Base-by-base conservation (phyloP, 2,329 filamentous ascomycete genomes). In the Colletotrichum cereale region DNA sequence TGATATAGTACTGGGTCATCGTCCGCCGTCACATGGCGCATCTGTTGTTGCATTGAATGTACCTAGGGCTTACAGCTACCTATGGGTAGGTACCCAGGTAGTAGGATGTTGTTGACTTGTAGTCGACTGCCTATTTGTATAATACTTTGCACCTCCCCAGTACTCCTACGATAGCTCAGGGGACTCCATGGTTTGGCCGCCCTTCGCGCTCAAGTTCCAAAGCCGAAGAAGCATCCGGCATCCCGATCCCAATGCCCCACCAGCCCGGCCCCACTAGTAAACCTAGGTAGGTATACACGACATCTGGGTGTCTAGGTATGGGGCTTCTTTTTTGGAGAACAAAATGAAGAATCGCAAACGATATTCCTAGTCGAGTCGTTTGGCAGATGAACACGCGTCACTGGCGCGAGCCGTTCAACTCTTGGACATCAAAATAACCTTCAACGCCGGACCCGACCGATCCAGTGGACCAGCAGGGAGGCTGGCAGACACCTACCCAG, bases 161-260 rank as follows among this genome's bases (percentile, higher is more conserved):
- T 40, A 12, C 38, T 16, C 38, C 5, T 36, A 4, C 31, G 21
- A 38, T 36, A 29, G 12, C 6, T 18, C n/a, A 12, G 18, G 31
- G 14, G 31, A 14, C 53, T 34, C 18, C 34, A 42, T 5, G 18
- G 42, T 42, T 18, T 34, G 2, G 10, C 55, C 64, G 64, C 44
- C 18, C 3, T 67, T 67, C 66, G 66, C 50, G 58, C 24, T 34
- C n/a, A 57, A 57, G 21, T 38, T 16, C 42, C 50, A 56, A 55
- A 42, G 40, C 58, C 58, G 58, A 67, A 50, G 55, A 31, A 2
- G 31, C 34, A 31, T 61, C 31, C 34, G 29, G 55, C 26, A 26
- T 2, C 3, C 36, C 2, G 29, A 16, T 5, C n/a, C 21, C 36
- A 44, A 14, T 47, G 29, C 52, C 26, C 31, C 38, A 48, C 38